Evolutionary conservation across 2,329 filamentous ascomycete species (phyloP).

Genomic region (Phyllosticta ampelicida): DNA sequence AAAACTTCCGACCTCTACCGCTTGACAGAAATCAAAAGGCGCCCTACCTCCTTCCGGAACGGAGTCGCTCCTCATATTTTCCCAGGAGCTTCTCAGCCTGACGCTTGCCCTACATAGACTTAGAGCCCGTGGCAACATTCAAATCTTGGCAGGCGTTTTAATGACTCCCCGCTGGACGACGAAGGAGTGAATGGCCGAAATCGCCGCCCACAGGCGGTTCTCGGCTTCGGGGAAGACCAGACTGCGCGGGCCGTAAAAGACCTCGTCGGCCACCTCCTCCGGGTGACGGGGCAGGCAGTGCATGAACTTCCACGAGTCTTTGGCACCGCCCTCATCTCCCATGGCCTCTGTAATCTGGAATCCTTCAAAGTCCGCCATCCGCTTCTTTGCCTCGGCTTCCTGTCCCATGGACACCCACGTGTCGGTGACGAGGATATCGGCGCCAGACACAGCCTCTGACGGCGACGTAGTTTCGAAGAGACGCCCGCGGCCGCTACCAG

Average conservation of each 20-base stretch:
- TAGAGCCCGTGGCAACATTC: neutral
- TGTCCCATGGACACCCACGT: slow-evolving; percentile 99
- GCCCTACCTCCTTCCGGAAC: no score
- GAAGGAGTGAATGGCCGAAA: slow-evolving; percentile 74
- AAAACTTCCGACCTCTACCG: no score
- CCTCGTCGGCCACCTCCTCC: slow-evolving; percentile 88
- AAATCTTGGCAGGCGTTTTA: neutral
- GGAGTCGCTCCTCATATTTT: no score
- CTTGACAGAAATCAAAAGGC: no score
- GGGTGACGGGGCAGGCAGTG: slow-evolving; percentile 87
- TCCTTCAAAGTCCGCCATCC: slow-evolving; percentile 70
- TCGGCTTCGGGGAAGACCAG: slow-evolving; percentile 91
- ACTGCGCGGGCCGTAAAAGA: slow-evolving; percentile 79
- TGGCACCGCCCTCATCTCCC: slow-evolving; percentile 74
- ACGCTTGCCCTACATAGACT: no score
- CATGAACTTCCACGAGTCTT: slow-evolving; percentile 93
- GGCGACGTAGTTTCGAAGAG: slow-evolving; percentile 68
- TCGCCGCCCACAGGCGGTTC: slow-evolving; percentile 85
- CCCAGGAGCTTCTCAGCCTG: no score
- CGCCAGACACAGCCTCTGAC: slow-evolving; percentile 73
- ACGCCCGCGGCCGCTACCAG: slow-evolving; percentile 46
- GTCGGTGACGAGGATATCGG: slow-evolving; percentile 87
- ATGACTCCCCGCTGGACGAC: slow-evolving; percentile 91
- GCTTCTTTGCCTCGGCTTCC: slow-evolving; percentile 69
- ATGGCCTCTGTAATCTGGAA: slow-evolving; percentile 88